A percentile compares a stretch with the other conserved stretches of the same genome.
phyloP scores from a whole-genome alignment of 2,329 filamentous ascomycete species.

The Fusarium lateritium region DNA sequence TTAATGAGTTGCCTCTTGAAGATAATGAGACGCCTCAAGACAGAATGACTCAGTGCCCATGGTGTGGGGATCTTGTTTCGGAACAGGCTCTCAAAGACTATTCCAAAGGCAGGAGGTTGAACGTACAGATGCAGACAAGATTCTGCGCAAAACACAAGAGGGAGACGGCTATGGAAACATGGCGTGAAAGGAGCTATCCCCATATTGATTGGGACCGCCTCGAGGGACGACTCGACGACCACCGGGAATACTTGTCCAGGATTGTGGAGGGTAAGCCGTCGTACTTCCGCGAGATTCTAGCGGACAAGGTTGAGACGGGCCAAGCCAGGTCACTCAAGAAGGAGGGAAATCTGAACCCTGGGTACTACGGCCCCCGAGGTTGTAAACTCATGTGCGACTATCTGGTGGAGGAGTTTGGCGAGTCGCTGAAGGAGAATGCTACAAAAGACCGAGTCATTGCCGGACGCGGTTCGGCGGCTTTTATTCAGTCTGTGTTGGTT shows the following conservation, averaged over 20 bases:
- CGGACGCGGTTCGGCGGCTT: constrained; percentile 75
- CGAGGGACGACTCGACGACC: constrained; percentile 68
- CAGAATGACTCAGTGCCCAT: constrained; percentile 68
- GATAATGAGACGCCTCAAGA: constrained; percentile 14
- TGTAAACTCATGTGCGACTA: constrained; percentile 79
- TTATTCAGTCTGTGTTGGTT: constrained; percentile 82
- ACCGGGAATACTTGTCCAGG: constrained; percentile 68
- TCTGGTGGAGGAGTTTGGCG: constrained; percentile 73
- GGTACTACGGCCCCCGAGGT: constrained; percentile 87
- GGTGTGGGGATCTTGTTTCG: constrained; percentile 75
- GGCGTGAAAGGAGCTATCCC: constrained; percentile 74
- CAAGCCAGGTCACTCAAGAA: constrained; percentile 71
- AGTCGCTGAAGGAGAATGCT: constrained; percentile 72
- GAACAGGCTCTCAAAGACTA: constrained; percentile 67
- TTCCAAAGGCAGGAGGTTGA: constrained; percentile 63
- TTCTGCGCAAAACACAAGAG: constrained; percentile 77
- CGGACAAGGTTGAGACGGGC: constrained; percentile 68
- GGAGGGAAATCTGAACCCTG: constrained; percentile 74
- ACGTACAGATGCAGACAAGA: constrained; percentile 69
- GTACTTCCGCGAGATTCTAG: constrained; percentile 72
- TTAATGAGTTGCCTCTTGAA: constrained; percentile 9
- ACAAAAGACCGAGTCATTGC: constrained; percentile 76
- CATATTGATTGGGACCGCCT: constrained; percentile 77
- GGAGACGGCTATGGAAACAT: constrained; percentile 64
- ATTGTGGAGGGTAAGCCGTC: constrained; percentile 74